Conservation (phyloP, 129 eudicot genomes). For the Flaveria linearis region DNA sequence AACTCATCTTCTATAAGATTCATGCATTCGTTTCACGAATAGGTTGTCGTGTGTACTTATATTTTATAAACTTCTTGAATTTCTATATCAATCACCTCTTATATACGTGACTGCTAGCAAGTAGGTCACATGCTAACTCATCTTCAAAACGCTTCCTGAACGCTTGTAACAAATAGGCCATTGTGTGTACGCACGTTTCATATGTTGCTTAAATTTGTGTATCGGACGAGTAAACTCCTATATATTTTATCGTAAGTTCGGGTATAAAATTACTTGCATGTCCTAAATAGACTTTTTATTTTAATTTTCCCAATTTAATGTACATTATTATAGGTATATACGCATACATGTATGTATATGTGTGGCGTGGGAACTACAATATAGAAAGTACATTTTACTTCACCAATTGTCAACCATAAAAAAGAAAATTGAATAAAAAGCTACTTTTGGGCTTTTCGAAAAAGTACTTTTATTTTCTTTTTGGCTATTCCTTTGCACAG, state of each 20-base stretch:
- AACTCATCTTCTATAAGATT: too few relatives aligned
- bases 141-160: too few relatives aligned
- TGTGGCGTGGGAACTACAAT: constrained; percentile 21
- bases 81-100: too few relatives aligned
- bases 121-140: too few relatives aligned
- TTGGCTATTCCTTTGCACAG: constrained; percentile 21
- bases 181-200: too few relatives aligned
- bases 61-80: too few relatives aligned
- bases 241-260: background rate
- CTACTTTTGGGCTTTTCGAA: constrained; percentile 31
- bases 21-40: too few relatives aligned
- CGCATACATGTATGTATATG: background rate
- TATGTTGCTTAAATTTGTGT: too few relatives aligned
- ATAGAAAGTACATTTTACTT: constrained; percentile 4
- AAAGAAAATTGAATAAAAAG: constrained; percentile 36
- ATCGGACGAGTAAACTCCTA: too few relatives aligned
- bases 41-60: too few relatives aligned
- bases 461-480: constrained; percentile 15
- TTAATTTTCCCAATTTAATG: background rate
- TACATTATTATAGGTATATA: background rate
- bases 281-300: background rate
- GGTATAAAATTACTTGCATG: background rate
- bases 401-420: constrained; percentile 39
- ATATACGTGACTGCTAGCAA: too few relatives aligned
- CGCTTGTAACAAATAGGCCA: too few relatives aligned